A percentile compares a stretch with the other conserved stretches of the same genome.
These are phyloP conservation scores for Alternaria panax DNA, from an alignment of 2,329 filamentous ascomycete genomes.

Conservation along the genomic window DNA sequence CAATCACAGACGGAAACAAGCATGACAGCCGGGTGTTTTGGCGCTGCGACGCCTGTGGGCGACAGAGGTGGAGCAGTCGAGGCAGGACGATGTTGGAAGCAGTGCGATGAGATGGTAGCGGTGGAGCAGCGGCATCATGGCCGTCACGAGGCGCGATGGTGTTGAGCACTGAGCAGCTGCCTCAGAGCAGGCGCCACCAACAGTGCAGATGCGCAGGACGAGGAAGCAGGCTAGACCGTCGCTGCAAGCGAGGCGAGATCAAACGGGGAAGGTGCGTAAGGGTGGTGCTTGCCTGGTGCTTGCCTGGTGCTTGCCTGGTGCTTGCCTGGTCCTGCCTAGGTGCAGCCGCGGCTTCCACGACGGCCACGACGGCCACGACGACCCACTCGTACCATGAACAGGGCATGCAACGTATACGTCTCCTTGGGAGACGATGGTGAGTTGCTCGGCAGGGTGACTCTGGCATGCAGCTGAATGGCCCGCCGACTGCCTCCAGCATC, in stretches of 20 bases:
- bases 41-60: conserved; percentile 31
- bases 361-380: not conserved
- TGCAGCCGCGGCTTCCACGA: conserved; percentile 15
- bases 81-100: not conserved
- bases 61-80: conserved; percentile 9
- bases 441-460: not conserved
- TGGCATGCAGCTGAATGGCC: not conserved
- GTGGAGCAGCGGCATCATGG: not conserved
- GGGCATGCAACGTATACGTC: not conserved
- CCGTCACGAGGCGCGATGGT: conserved; percentile 9
- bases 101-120: not conserved
- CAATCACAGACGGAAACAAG: conserved; percentile 36
- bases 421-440: too few species aligned
- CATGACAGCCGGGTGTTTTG: conserved; percentile 37
- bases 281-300: conserved; percentile 12
- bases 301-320: conserved; percentile 12
- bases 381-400: not conserved
- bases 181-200: conserved; percentile 19
- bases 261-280: conserved; percentile 24
- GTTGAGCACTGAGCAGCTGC: conserved; percentile 11
- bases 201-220: conserved; percentile 7
- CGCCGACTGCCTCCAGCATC: not conserved
- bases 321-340: conserved; percentile 3
- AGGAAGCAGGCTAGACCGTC: conserved; percentile 19
- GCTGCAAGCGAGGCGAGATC: conserved; percentile 21